Conservation (phyloP, 495 filamentous ascomycete species). For the Tuber microsphaerosporum region DNA sequence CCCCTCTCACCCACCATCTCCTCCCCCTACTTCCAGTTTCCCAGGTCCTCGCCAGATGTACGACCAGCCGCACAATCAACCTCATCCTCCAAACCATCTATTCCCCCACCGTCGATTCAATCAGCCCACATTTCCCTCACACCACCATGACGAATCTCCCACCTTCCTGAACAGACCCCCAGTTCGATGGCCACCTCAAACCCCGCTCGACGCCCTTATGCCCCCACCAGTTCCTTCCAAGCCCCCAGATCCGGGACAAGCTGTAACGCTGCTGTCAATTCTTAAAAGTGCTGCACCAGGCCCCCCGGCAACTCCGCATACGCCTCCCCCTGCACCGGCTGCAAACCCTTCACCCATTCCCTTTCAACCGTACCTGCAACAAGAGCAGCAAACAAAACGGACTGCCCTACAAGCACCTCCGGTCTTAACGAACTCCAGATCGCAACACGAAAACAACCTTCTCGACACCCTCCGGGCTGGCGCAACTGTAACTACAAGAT, state of each 20-base stretch:
- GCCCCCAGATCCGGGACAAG: conserved; percentile 28
- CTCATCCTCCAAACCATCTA: conserved; percentile 56
- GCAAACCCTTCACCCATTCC: conserved; percentile 7
- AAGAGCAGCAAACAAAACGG: neutral
- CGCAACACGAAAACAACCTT: conserved; percentile 19
- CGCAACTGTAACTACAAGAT: conserved; percentile 2
- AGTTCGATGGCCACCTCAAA: conserved; percentile 13
- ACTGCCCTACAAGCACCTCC: conserved; percentile 8
- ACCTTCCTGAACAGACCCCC: conserved; percentile 10
- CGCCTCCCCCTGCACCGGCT: conserved; percentile 11
- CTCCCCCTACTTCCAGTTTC: conserved; percentile 30
- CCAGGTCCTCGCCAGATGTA: conserved; percentile 31
- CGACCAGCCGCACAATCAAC: conserved; percentile 54
- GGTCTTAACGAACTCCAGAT: conserved; percentile 9
- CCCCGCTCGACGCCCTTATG: conserved; percentile 18
- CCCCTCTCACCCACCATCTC: conserved; percentile 22
- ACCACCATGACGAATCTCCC: conserved; percentile 9
- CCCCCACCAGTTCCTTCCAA: conserved; percentile 15
- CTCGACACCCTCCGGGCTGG: conserved; percentile 8
- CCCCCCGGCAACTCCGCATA: conserved; percentile 7
- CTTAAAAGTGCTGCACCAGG: conserved; percentile 34
- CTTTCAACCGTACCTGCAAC: conserved; percentile 1
- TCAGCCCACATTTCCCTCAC: conserved; percentile 12
- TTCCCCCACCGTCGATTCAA: conserved; percentile 41
- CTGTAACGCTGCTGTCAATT: conserved; percentile 35